Evolutionary conservation across 805 yeast species (phyloP).

Genomic region (Barnettozyma pratensis): DNA sequence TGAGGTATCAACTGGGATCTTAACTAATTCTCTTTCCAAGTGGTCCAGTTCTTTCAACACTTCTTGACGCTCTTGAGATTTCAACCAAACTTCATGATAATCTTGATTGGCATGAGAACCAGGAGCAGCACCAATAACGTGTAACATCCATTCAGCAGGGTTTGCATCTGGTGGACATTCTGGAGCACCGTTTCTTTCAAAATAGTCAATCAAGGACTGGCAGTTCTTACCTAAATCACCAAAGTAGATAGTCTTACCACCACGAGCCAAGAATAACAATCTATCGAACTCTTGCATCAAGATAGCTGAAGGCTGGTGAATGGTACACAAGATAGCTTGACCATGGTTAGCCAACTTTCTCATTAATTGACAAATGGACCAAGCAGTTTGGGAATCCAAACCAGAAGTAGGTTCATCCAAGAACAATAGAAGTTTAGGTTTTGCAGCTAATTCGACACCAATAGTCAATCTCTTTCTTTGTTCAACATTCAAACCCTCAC

Average conservation of each 20-base stretch:
- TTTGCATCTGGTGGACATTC: constrained; percentile 65
- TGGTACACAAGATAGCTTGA: constrained; percentile 66
- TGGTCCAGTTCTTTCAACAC: constrained; percentile 54
- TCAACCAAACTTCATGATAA: constrained; percentile 72
- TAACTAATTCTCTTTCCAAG: constrained; percentile 57
- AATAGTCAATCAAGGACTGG: constrained; percentile 53
- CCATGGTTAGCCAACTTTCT: constrained; percentile 54
- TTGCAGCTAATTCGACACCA: constrained; percentile 64
- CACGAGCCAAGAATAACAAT: constrained; percentile 59
- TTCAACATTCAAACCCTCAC: constrained; percentile 63
- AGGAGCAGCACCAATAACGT: constrained; percentile 79
- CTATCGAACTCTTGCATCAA: constrained; percentile 75
- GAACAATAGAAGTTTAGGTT: constrained; percentile 53
- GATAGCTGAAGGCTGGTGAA: constrained; percentile 82
- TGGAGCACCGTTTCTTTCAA: constrained; percentile 60
- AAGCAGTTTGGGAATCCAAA: constrained; percentile 62
- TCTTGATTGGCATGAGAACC: constrained; percentile 71
- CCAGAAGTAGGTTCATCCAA: constrained; percentile 69
- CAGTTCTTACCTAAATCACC: constrained; percentile 67
- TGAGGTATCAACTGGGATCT: constrained; percentile 28
- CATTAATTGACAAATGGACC: constrained; percentile 59
- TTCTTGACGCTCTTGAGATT: constrained; percentile 55
- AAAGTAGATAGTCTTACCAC: constrained; percentile 72
- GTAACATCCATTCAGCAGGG: constrained; percentile 92
- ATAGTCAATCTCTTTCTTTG: constrained; percentile 61